Evolutionary conservation across 495 filamentous ascomycete genomes (phyloP), one percentile per base, ranked within the genome.

Genomic region (Usnea hakonensis): DNA sequence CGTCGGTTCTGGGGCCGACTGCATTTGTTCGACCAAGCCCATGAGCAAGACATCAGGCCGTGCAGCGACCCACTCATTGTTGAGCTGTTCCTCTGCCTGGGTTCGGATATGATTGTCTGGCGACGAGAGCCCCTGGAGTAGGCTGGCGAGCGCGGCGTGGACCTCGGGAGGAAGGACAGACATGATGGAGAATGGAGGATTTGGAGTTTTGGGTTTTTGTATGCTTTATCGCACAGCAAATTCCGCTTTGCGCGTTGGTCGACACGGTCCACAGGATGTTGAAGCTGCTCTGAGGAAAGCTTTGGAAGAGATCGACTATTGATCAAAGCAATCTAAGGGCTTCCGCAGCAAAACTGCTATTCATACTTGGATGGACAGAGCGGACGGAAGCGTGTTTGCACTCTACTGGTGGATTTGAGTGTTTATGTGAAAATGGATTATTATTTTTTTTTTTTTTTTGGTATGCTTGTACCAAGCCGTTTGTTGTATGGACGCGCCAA

Each of bases 1-100:
- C 59, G 79, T 76, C 58, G 85, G 69, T 67, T 91, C 86, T 64
- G 82, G 79, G 26, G 88, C 80, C 21, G 79, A 83, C 67, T 87
- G 83, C 68, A 96, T 87, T 76, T 97, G 92, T 75, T 99, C 95
- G 23, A 87, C 90, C 67, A 99, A 75, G 60, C 91, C 95, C 87
- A 96, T 90, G 73, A 99, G 76, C 41, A 97, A 77, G 64, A 94
- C 79, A 66, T 95, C 91, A 40, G 95, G 92, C 46, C 86, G 83
- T 23, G 81, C 80, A 57, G 77, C 79, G 43, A 91, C 85, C 94
- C 94, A 99, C 74, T 91, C 88, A 74, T 84, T 87, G 70, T 89
- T 90, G 63, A 99, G 76, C 72, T 90, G 85, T 55, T 92, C 90
- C 75, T 99, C 95, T 55, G 92, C 91, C 71, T 89, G 85, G 37